Conservation (phyloP, 1,284 basidiomycete genomes). For the Marasmius tenuissimus region DNA sequence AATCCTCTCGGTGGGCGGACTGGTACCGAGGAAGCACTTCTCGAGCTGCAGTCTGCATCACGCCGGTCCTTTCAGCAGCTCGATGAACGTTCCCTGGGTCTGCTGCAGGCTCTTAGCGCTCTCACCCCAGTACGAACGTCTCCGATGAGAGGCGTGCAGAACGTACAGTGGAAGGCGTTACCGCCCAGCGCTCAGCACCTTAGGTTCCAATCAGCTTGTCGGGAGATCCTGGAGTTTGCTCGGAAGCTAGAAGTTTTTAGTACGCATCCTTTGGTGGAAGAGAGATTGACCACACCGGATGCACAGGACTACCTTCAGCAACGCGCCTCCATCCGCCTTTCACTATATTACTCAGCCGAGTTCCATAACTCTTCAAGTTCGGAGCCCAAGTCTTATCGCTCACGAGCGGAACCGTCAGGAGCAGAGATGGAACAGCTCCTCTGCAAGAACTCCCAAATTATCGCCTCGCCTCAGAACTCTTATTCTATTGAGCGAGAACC, state of each 20-base stretch:
- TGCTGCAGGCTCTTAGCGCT: slow-evolving; percentile 32
- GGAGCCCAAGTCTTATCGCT: no score
- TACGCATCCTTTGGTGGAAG: no score
- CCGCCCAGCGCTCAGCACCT: slow-evolving; percentile 25
- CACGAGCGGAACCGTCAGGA: no score
- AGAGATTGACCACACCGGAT: no score
- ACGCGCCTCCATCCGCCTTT: no score
- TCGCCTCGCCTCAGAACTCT: no score
- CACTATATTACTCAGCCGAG: no score
- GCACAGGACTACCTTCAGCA: no score
- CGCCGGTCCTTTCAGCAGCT: slow-evolving; percentile 40
- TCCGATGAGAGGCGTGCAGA: slow-evolving; percentile 38
- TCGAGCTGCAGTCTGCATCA: slow-evolving; percentile 33
- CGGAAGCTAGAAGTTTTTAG: slow-evolving; percentile 17
- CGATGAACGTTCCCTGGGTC: slow-evolving; percentile 20
- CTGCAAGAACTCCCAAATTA: no score
- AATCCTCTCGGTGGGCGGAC: slow-evolving; percentile 45
- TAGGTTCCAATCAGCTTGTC: slow-evolving; percentile 16
- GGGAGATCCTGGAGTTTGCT: slow-evolving; percentile 20
- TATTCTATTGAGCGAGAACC: no score
- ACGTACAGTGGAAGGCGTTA: slow-evolving; percentile 31
- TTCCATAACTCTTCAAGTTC: no score
- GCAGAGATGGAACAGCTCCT: no score
- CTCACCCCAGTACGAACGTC: slow-evolving; percentile 34
- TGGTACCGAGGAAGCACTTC: slow-evolving; percentile 46